phyloP scores from a whole-genome alignment of 2,329 filamentous ascomycete species.

The Botrytis medusae region DNA sequence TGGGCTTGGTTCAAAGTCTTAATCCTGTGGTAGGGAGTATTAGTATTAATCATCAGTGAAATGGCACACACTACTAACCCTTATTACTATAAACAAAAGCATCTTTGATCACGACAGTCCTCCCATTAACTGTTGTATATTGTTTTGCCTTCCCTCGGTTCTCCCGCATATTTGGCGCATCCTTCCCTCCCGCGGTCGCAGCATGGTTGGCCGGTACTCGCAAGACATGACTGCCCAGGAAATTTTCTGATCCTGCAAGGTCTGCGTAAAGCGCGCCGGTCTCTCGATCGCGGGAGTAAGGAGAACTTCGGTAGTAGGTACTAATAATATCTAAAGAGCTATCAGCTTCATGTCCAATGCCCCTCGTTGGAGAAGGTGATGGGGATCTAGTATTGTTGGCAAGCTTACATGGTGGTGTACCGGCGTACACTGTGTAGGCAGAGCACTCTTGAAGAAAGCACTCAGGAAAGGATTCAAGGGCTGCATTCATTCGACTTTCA shows the following conservation, averaged over 20 bases:
- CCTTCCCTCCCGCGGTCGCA: conserved; percentile 54
- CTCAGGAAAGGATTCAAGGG: conserved; percentile 97
- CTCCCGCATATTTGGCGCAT: conserved; percentile 71
- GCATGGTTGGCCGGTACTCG: conserved; percentile 66
- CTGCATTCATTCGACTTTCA: conserved; percentile 73
- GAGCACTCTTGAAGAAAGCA: conserved; percentile 97
- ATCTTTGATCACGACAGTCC: conserved; percentile 93
- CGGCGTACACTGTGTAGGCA: conserved; percentile 87
- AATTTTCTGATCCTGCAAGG: conserved; percentile 86
- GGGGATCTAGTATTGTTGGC: neutral
- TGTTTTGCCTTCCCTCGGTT: conserved; percentile 90
- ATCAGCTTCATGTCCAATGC: conserved; percentile 24
- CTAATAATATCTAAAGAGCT: conserved; percentile 70
- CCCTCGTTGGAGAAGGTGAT: conserved; percentile 25
- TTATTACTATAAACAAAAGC: conserved; percentile 93
- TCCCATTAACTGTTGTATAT: conserved; percentile 87
- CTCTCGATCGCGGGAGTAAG: conserved; percentile 86
- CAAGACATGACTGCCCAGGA: conserved; percentile 93
- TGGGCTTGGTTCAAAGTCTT: conserved; percentile 88
- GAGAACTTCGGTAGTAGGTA: conserved; percentile 89
- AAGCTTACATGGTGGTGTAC: conserved; percentile 75
- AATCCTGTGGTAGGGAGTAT: conserved; percentile 59
- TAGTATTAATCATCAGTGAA: conserved; percentile 5
- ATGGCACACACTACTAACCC: conserved; percentile 54
- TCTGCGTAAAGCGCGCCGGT: conserved; percentile 75